Evolutionary conservation across 768 basidiomycete genomes (phyloP).

Genomic region (Hypholoma sublateritium): DNA sequence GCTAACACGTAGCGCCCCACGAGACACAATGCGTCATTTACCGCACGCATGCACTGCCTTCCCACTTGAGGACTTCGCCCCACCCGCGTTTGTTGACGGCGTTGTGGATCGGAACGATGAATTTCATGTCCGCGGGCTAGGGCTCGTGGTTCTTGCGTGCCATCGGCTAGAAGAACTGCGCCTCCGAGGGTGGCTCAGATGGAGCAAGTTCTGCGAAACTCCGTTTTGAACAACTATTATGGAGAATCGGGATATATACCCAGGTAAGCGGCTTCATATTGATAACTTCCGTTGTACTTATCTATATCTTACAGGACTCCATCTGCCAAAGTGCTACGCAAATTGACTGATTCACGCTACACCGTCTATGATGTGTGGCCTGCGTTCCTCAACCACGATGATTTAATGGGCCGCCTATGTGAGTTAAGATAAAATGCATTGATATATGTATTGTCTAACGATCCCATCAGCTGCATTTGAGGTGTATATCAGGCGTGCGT

Average conservation of each 20-base stretch:
- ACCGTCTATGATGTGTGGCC: slow-evolving; percentile 97
- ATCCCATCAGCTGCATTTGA: slow-evolving; percentile 77
- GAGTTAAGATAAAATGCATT: slow-evolving; percentile 21
- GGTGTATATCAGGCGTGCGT: slow-evolving; percentile 94
- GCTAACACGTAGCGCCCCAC: too few relatives aligned
- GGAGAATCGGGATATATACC: slow-evolving; percentile 73
- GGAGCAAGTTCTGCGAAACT: slow-evolving; percentile 88
- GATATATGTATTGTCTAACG: slow-evolving; percentile 2
- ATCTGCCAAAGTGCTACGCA: slow-evolving; percentile 82
- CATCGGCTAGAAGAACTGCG: slow-evolving; percentile 99
- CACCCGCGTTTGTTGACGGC: slow-evolving; percentile 96
- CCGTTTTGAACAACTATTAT: slow-evolving; percentile 85
- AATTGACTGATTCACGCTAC: slow-evolving; percentile 94
- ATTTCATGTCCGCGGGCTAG: slow-evolving; percentile 85
- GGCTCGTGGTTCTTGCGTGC: slow-evolving; percentile 92
- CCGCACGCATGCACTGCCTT: too few relatives aligned
- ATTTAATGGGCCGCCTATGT: slow-evolving; percentile 85
- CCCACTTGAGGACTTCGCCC: slow-evolving; percentile 83
- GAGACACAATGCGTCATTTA: too few relatives aligned
- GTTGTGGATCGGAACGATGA: slow-evolving; percentile 97
- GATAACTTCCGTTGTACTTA: background rate
- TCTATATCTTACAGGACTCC: slow-evolving; percentile 57
- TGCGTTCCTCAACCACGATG: slow-evolving; percentile 88
- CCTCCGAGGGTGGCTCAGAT: slow-evolving; percentile 94
- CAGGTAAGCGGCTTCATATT: slow-evolving; percentile 46